Conservation (phyloP, 768 basidiomycete species). For the Collybia nuda region DNA sequence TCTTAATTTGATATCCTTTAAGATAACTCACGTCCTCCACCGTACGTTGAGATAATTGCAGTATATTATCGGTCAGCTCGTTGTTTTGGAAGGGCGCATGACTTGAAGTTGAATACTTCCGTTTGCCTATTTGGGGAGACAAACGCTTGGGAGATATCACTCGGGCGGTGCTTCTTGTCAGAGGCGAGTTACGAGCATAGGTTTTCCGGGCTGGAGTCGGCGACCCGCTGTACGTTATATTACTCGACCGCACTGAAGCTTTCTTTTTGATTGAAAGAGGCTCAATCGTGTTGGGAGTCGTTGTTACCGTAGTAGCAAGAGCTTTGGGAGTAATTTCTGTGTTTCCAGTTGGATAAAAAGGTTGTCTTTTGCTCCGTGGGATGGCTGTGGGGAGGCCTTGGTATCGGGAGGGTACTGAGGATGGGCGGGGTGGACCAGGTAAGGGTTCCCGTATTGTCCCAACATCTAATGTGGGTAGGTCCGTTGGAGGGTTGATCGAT, state of each 20-base stretch:
- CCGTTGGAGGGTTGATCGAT: constrained; percentile 20
- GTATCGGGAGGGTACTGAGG: constrained; percentile 23
- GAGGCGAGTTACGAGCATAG: constrained; percentile 51
- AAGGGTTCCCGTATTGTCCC: constrained; percentile 43
- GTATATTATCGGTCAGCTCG: constrained; percentile 44
- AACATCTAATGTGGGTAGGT: constrained; percentile 45
- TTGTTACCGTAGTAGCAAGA: constrained; percentile 24
- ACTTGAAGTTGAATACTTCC: constrained; percentile 30
- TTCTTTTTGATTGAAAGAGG: constrained; percentile 89
- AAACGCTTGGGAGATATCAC: constrained; percentile 51
- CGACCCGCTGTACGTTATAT: constrained; percentile 29
- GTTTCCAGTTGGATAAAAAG: constrained; percentile 55
- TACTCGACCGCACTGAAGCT: constrained; percentile 53
- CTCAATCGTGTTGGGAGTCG: constrained; percentile 52
- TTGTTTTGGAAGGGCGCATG: constrained; percentile 23
- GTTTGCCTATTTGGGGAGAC: constrained; percentile 51
- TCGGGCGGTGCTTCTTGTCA: constrained; percentile 42
- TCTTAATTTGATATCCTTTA: neutral
- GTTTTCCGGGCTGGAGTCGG: constrained; percentile 39
- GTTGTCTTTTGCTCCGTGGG: constrained; percentile 72
- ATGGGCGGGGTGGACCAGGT: constrained; percentile 16
- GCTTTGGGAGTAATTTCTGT: constrained; percentile 55
- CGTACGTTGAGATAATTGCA: constrained; percentile 51
- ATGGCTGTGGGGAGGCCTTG: constrained; percentile 44
- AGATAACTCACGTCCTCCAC: constrained; percentile 61